Evolutionary conservation across 2,329 filamentous ascomycete genomes (phyloP).

Genomic region (Xylaria sp.): DNA sequence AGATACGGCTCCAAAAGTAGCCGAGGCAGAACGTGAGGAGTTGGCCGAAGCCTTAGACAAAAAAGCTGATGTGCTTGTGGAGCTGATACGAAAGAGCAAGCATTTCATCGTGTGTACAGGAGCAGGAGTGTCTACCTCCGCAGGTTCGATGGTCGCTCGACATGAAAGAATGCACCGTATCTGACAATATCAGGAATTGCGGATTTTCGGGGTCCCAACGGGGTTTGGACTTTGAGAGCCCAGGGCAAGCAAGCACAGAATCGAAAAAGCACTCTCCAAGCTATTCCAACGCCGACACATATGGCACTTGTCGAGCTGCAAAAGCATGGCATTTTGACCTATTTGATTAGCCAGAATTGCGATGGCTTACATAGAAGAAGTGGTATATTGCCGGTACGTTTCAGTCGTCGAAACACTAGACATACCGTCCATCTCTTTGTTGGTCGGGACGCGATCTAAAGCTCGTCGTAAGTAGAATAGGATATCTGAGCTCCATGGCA

Average conservation of each 20-base stretch:
- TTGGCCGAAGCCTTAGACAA: conserved; percentile 44
- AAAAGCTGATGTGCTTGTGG: conserved; percentile 53
- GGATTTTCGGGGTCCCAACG: conserved; percentile 59
- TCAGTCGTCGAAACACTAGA: background rate
- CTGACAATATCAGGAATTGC: conserved; percentile 53
- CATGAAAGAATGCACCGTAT: background rate
- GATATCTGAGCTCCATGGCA: conserved; percentile 60
- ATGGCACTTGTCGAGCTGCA: conserved; percentile 60
- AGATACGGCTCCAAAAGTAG: conserved; percentile 41
- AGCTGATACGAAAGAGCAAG: conserved; percentile 54
- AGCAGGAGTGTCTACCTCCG: conserved; percentile 59
- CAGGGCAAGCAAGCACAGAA: conserved; percentile 52
- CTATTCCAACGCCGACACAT: conserved; percentile 57
- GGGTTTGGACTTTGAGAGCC: conserved; percentile 57
- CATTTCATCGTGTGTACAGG: conserved; percentile 60
- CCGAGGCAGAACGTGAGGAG: conserved; percentile 45
- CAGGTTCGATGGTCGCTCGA: conserved; percentile 45
- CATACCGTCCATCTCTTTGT: background rate
- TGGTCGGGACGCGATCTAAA: background rate
- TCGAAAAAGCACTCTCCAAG: conserved; percentile 53
- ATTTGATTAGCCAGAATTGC: conserved; percentile 58
- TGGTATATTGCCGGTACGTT: conserved; percentile 56
- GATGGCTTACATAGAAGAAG: conserved; percentile 60
- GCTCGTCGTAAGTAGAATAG: conserved; percentile 46
- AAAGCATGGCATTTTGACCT: conserved; percentile 54